Evolutionary conservation across 345 rosid genomes (phyloP), one percentile per base, ranked within the genome.

Genomic region (Trapa incisa): DNA sequence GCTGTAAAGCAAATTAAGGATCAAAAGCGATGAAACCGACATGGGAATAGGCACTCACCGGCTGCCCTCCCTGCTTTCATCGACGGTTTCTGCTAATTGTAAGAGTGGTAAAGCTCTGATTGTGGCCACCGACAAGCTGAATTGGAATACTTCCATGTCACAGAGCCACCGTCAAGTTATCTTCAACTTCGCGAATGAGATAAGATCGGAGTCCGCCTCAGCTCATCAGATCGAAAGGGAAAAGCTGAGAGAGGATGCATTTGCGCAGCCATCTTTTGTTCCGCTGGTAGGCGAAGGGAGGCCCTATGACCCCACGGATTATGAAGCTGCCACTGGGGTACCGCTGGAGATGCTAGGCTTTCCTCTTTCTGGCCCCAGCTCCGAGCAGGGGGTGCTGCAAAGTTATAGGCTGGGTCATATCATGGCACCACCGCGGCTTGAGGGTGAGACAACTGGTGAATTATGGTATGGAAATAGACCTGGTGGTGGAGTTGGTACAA

Each of bases 261-360:
- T 42, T 14, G 47, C 42, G 36, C 52, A 13, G 37, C 33, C 52
- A 22, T 48, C 67, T 14, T 33, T 47, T 4, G 52, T 47, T 0
- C 52, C 67, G 22, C 17, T 65, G 50, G 67, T 65, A 2, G 67
- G 74, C 58, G 85, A 79, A 37, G 86, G 84, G 58, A 81, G 79
- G 66, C 67, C 81, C 48, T 75, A 66, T 58, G 75, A 74, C 8
- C 77, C 85, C 69, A 89, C 95, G 39, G 92, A 76, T 33, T 88
- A 91, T 36, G 93, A 87, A 76, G 77, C 86, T 1, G 82, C 29
- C 29, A 22, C 86, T 72, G 96, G 96, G 15, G 89, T 91, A 87
- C 74, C 89, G 75, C 89, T 96, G 3, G 96, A 91, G 71, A 91
- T 91, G 96, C 86, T 91, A 78, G 85, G 80, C 78, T 87, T 84